A percentile compares a stretch with the other conserved stretches of the same genome.
Conservation (phyloP, 768 basidiomycete species). For the Psilocybe cubensis region DNA sequence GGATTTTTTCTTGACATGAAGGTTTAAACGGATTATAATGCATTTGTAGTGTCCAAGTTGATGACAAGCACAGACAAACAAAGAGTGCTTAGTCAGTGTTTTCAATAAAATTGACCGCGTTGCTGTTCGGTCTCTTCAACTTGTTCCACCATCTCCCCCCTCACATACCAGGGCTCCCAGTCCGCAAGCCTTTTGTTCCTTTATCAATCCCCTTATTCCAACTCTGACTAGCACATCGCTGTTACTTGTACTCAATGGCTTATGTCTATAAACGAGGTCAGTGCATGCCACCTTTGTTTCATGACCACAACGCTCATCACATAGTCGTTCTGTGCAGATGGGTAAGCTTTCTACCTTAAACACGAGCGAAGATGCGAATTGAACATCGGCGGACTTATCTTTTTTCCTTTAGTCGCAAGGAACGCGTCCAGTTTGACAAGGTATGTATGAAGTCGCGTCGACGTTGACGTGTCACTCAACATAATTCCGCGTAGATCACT, state of each 20-base stretch:
- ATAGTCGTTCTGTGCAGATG: slow-evolving; percentile 35
- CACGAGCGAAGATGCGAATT: slow-evolving; percentile 41
- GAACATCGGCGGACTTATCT: slow-evolving; percentile 19
- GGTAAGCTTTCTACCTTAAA: slow-evolving; percentile 37
- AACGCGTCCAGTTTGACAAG: slow-evolving; percentile 94
- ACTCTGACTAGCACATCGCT: background rate
- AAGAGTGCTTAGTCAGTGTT: slow-evolving; percentile 34
- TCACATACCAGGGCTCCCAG: background rate
- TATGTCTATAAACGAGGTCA: slow-evolving; percentile 46
- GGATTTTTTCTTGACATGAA: too few relatives aligned
- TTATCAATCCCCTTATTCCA: slow-evolving; percentile 3
- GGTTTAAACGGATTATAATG: background rate
- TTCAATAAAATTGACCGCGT: slow-evolving; percentile 33
- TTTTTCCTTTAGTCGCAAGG: slow-evolving; percentile 67
- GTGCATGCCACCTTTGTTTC: slow-evolving; percentile 11
- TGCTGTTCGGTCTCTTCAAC: slow-evolving; percentile 23
- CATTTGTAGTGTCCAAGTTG: background rate
- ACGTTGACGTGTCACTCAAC: slow-evolving; percentile 13
- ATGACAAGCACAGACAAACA: slow-evolving; percentile 22
- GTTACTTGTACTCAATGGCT: slow-evolving; percentile 28
- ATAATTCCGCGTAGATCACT: slow-evolving; percentile 63
- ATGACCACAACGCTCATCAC: slow-evolving; percentile 6
- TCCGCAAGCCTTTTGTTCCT: background rate
- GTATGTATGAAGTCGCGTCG: slow-evolving; percentile 40
- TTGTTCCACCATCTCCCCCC: slow-evolving; percentile 19